Evolutionary conservation across 352 stramenopile genomes (phyloP).

Genomic region (Pythium aphanidermatum): DNA sequence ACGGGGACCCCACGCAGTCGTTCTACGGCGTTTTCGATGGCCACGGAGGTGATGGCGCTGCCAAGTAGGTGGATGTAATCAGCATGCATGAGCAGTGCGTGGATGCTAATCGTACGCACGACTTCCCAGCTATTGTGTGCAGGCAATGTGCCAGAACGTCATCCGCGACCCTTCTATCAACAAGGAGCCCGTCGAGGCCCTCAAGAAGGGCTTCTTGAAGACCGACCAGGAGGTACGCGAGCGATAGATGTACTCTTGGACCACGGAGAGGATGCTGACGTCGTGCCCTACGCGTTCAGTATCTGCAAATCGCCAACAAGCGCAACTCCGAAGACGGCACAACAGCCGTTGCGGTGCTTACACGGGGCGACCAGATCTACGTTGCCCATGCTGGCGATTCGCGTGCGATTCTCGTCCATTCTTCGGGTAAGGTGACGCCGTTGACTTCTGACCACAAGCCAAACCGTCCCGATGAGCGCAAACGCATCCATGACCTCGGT

Average conservation of each 20-base stretch:
- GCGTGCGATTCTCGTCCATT: conserved; percentile 84
- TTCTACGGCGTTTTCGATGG: conserved; percentile 94
- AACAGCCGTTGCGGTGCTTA: conserved; percentile 84
- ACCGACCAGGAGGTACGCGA: conserved; percentile 66
- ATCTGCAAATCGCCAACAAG: conserved; percentile 77
- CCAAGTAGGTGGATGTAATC: conserved; percentile 59
- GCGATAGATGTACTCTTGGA: not conserved
- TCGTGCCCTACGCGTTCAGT: conserved; percentile 25
- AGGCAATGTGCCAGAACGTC: conserved; percentile 78
- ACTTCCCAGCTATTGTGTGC: conserved; percentile 83
- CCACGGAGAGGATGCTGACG: too few species aligned
- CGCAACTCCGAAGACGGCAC: conserved; percentile 85
- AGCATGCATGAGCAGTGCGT: too few species aligned
- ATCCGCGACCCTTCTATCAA: conserved; percentile 62
- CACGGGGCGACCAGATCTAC: conserved; percentile 67
- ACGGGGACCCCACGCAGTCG: conserved; percentile 71
- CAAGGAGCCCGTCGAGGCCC: conserved; percentile 55
- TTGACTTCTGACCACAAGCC: conserved; percentile 91
- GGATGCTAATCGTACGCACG: too few species aligned
- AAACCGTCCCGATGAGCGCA: conserved; percentile 85
- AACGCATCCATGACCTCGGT: conserved; percentile 83
- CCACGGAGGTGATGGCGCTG: conserved; percentile 85
- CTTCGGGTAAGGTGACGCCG: conserved; percentile 56
- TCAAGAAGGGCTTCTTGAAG: conserved; percentile 76
- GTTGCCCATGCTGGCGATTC: conserved; percentile 90